phyloP scores from a whole-genome alignment of 202 grass and related monocot genomes.

The Saccharum hybrid region DNA sequence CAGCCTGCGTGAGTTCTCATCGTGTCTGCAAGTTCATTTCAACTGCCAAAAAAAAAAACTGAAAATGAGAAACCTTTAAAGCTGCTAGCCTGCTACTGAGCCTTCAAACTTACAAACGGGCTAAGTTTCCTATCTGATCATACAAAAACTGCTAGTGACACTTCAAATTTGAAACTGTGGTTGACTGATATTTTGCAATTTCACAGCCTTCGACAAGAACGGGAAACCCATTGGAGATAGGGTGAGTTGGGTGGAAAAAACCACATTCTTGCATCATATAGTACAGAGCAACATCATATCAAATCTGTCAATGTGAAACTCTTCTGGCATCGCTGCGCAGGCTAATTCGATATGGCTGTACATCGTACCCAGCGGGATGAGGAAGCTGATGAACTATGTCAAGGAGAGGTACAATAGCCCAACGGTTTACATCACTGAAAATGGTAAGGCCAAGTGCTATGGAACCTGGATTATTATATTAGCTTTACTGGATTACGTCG shows the following conservation, averaged over 20 bases:
- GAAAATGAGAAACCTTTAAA: not conserved
- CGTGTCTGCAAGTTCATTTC: not conserved
- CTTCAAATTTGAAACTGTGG: not conserved
- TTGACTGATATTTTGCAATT: not conserved
- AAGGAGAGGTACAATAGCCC: slow-evolving; percentile 80
- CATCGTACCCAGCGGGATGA: slow-evolving; percentile 83
- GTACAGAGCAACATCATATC: not conserved
- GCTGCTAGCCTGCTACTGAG: not conserved
- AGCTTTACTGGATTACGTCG: too few relatives aligned
- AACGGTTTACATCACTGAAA: slow-evolving; percentile 86
- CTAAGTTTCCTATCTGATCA: not conserved
- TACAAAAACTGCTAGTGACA: too few relatives aligned
- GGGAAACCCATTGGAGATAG: slow-evolving; percentile 69
- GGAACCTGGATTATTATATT: too few relatives aligned
- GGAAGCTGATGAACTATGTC: slow-evolving; percentile 94
- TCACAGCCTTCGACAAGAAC: slow-evolving; percentile 73
- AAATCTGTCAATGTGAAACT: not conserved
- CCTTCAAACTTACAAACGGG: not conserved
- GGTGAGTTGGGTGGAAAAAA: slow-evolving; percentile 42
- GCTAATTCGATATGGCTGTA: slow-evolving; percentile 91
- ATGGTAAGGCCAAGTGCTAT: slow-evolving; percentile 48
- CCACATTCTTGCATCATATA: slow-evolving; percentile 2
- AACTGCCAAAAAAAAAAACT: not conserved
- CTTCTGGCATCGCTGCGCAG: slow-evolving; percentile 31
- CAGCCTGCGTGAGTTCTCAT: slow-evolving; percentile 70